A percentile compares a stretch with the other conserved stretches of the same genome.
Conservation (phyloP, 345 rosid genomes). For the Abelmoschus esculentus region DNA sequence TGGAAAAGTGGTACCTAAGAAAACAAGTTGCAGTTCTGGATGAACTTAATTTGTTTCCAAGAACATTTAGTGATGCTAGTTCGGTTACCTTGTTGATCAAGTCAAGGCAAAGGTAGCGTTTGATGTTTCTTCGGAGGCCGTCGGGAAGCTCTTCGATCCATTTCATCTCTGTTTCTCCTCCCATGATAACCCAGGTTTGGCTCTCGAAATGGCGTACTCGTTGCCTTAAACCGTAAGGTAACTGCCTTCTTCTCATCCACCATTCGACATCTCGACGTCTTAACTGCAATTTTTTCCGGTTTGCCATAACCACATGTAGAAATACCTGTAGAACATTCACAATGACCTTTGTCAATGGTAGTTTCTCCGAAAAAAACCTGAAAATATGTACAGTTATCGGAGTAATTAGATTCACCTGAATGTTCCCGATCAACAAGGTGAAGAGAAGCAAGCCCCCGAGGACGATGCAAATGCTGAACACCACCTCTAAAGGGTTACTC, state of each 20-base stretch:
- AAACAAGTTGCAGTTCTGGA: background rate
- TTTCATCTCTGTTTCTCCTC: constrained; percentile 72
- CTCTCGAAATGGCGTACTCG: constrained; percentile 73
- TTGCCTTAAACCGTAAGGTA: constrained; percentile 64
- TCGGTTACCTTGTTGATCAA: constrained; percentile 63
- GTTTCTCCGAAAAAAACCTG: background rate
- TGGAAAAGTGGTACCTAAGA: constrained; percentile 74
- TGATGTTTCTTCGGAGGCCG: constrained; percentile 81
- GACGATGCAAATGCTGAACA: constrained; percentile 67
- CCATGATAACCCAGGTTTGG: constrained; percentile 66
- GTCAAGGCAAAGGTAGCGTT: constrained; percentile 74
- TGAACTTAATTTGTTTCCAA: background rate
- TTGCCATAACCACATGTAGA: constrained; percentile 64
- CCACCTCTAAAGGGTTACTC: constrained; percentile 67
- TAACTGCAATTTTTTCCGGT: constrained; percentile 74
- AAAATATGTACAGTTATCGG: background rate
- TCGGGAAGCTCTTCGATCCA: constrained; percentile 71
- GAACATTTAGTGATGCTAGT: background rate
- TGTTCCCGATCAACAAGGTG: constrained; percentile 76
- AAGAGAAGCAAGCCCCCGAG: constrained; percentile 75
- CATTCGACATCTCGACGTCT: constrained; percentile 74
- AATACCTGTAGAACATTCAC: constrained; percentile 42
- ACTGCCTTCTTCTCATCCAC: constrained; percentile 94
- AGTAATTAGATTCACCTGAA: constrained; percentile 43
- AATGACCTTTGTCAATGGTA: background rate